Evolutionary conservation across 116 monocot genomes (phyloP).

Genomic region (Thalassia testudinum): DNA sequence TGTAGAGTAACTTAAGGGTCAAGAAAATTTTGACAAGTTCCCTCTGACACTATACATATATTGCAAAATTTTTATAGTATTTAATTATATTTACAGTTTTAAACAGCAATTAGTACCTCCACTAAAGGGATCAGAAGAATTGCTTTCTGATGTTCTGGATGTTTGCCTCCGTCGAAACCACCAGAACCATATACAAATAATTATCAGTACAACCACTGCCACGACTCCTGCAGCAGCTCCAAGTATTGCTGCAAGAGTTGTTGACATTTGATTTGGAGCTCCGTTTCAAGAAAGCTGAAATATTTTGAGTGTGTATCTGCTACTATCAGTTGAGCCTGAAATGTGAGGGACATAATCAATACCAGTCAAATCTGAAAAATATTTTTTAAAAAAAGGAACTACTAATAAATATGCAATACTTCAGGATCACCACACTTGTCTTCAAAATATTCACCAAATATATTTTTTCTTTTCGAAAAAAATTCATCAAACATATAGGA

Average conservation of each 20-base stretch:
- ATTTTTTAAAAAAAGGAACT: no score
- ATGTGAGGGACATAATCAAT: neutral
- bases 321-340: slow-evolving; percentile 41
- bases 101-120: slow-evolving; percentile 26
- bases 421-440: neutral
- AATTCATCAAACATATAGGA: no score
- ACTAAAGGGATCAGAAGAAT: slow-evolving; percentile 60
- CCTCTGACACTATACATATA: no score
- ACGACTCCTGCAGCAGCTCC: slow-evolving; percentile 79
- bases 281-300: slow-evolving; percentile 17
- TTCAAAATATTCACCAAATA: neutral
- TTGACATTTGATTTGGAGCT: slow-evolving; percentile 58
- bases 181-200: slow-evolving; percentile 22
- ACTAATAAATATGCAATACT: neutral
- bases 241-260: slow-evolving; percentile 58
- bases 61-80: no score
- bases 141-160: slow-evolving; percentile 54
- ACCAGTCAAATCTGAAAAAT: slow-evolving; percentile 5
- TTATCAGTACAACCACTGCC: slow-evolving; percentile 41
- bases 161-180: slow-evolving; percentile 12
- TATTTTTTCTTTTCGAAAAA: no score
- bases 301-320: slow-evolving; percentile 3
- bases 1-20: no score
- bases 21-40: no score
- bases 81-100: no score